These are phyloP conservation scores for Xylaria sp. DNA, from an alignment of 2,329 filamentous ascomycete species.

Conservation along the genomic window DNA sequence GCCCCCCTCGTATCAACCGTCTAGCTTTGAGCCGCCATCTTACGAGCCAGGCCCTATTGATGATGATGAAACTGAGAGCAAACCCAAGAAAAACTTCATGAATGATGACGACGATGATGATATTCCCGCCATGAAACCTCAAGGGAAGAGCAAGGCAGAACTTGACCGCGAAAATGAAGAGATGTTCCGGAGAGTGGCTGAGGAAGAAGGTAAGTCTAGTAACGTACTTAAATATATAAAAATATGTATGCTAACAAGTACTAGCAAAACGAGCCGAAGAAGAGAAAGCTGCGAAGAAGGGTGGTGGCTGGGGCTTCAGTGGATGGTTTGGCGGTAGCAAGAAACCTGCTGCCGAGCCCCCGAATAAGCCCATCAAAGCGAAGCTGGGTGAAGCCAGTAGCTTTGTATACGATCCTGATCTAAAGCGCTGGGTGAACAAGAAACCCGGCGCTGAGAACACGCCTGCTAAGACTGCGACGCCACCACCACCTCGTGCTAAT, in stretches of 20 bases:
- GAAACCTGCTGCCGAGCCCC: constrained; percentile 46
- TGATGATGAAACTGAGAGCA: constrained; percentile 43
- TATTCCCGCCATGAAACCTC: constrained; percentile 47
- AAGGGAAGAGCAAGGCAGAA: constrained; percentile 58
- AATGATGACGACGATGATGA: constrained; percentile 70
- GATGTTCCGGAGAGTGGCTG: constrained; percentile 77
- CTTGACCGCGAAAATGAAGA: constrained; percentile 78
- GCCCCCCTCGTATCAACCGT: constrained; percentile 57
- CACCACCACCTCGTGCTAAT: constrained; percentile 68
- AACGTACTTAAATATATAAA: not conserved
- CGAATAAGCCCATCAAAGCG: constrained; percentile 71
- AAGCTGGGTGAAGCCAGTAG: constrained; percentile 91
- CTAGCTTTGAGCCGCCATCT: constrained; percentile 52
- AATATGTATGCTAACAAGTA: constrained; percentile 16
- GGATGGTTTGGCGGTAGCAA: constrained; percentile 79
- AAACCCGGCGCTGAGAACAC: constrained; percentile 66
- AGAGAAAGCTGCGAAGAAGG: constrained; percentile 50
- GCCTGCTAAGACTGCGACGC: constrained; percentile 58
- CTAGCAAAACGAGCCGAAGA: constrained; percentile 57
- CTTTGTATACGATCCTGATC: constrained; percentile 91
- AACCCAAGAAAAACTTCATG: constrained; percentile 70
- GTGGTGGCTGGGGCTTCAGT: constrained; percentile 74
- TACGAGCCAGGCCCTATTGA: constrained; percentile 49
- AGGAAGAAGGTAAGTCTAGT: constrained; percentile 57
- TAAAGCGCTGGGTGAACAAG: constrained; percentile 98